Evolutionary conservation across 306 rosid genomes (phyloP).

Genomic region (Geum urbanum): DNA sequence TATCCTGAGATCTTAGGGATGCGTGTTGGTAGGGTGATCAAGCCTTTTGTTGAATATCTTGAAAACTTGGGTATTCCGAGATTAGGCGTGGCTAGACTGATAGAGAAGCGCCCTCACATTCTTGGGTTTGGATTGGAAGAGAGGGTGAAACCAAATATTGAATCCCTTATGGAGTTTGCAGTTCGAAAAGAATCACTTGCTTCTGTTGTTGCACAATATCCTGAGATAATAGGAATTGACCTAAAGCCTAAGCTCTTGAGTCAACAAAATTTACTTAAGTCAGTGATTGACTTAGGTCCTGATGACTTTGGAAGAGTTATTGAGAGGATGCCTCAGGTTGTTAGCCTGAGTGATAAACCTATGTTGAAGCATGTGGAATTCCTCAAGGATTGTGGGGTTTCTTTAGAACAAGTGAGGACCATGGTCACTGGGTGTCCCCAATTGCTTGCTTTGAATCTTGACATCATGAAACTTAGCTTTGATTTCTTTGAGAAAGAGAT

Average conservation of each 20-base stretch:
- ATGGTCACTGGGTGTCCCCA: slow-evolving; percentile 86
- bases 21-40: slow-evolving; percentile 84
- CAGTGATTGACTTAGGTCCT: slow-evolving; percentile 48
- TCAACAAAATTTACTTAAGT: slow-evolving; percentile 57
- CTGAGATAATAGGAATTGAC: slow-evolving; percentile 82
- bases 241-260: slow-evolving; percentile 55
- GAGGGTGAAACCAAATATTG: slow-evolving; percentile 71
- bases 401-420: slow-evolving; percentile 49
- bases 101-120: slow-evolving; percentile 81
- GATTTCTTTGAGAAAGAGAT: slow-evolving; percentile 61
- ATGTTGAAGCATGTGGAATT: slow-evolving; percentile 74
- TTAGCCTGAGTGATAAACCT: slow-evolving; percentile 65
- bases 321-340: slow-evolving; percentile 93
- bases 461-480: slow-evolving; percentile 76
- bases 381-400: slow-evolving; percentile 68
- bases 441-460: slow-evolving; percentile 80
- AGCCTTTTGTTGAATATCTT: slow-evolving; percentile 87
- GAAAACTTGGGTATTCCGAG: slow-evolving; percentile 83
- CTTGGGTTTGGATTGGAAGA: slow-evolving; percentile 78
- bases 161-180: slow-evolving; percentile 69
- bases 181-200: slow-evolving; percentile 55
- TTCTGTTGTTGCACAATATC: slow-evolving; percentile 75
- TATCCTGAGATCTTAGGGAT: slow-evolving; percentile 91
- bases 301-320: slow-evolving; percentile 74
- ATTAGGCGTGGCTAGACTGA: slow-evolving; percentile 80